These are phyloP conservation scores for Quillaja saponaria DNA, from an alignment of 306 rosid genomes.

Conservation along the genomic window DNA sequence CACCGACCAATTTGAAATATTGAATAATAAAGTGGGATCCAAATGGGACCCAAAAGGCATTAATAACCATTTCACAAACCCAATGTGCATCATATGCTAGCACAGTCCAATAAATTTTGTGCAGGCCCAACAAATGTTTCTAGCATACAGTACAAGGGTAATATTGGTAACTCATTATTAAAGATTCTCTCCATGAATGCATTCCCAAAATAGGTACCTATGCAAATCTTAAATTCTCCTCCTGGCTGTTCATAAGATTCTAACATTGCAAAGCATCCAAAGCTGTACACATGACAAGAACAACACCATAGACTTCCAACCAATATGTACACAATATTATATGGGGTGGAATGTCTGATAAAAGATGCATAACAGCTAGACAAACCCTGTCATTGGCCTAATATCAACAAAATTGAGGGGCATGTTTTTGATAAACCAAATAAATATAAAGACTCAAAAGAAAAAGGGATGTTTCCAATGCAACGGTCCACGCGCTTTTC, in stretches of 20 bases:
- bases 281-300: neutral
- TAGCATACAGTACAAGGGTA: constrained; percentile 3
- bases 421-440: constrained; percentile 36
- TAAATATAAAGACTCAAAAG: constrained; percentile 35
- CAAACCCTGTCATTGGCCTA: constrained; percentile 62
- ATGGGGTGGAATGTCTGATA: constrained; percentile 38
- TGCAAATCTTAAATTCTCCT: constrained; percentile 12
- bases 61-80: neutral
- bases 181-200: constrained; percentile 3
- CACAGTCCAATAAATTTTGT: neutral
- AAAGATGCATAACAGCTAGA: constrained; percentile 61
- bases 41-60: constrained; percentile 32
- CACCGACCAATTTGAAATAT: constrained; percentile 43
- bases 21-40: constrained; percentile 18
- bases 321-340: constrained; percentile 57
- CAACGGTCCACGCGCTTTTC: constrained; percentile 52
- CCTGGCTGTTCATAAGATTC: constrained; percentile 22
- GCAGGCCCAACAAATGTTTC: neutral
- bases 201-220: too few species aligned
- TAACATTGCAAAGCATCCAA: constrained; percentile 29
- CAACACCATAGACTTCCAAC: constrained; percentile 12
- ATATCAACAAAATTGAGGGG: constrained; percentile 60
- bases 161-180: neutral
- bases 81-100: constrained; percentile 15
- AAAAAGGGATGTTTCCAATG: constrained; percentile 40